Evolutionary conservation across 2,329 filamentous ascomycete species (phyloP), one percentile per base, ranked within the genome.

Genomic region (Ceratocystis colombiana): DNA sequence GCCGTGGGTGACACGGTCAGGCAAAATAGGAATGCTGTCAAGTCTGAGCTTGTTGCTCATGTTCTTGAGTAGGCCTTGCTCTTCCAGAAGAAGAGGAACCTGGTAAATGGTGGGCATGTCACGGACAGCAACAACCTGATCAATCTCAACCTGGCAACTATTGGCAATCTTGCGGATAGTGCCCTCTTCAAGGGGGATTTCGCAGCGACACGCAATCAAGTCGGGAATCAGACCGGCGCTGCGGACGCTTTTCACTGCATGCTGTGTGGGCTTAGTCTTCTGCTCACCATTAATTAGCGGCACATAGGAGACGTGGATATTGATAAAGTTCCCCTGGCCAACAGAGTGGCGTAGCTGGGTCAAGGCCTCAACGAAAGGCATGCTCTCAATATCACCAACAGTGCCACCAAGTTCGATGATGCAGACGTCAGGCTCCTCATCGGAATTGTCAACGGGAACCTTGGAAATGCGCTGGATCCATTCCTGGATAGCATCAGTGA

Each of bases 251-350:
- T 87, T 87, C 72, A 97, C 90, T 30, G 93, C 90, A 72, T 90
- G 85, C 75, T 99, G 94, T 0, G 94, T 99, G 0, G 94, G 94
- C 79, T 97, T 97, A 8, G 92, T 97, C 84, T 97, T 97, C 76
- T 96, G 86, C 79, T 97, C 82, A 53, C 82, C 82, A 67, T 82
- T 71, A 25, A 66, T 68, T 66, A 93, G 82, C 1, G 92, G 94
- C 44, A 97, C 87, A 71, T 92, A 89, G 3, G 88, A 91, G 69
- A 96, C 93, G 76, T 91, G 87, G 70, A 96, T 95, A 74, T 90
- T 88, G 73, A 92, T 78, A 75, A 96, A 95, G 77, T 96, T 93
- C 73, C 85, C 82, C 73, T 84, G 85, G 71, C 88, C 89, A 28
- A 83, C 85, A 69, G 86, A 82, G 70, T 88, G 81, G 70, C 87